phyloP scores from a whole-genome alignment of 192 early-diverging fungal genomes.

The Entophlyctis helioformis region DNA sequence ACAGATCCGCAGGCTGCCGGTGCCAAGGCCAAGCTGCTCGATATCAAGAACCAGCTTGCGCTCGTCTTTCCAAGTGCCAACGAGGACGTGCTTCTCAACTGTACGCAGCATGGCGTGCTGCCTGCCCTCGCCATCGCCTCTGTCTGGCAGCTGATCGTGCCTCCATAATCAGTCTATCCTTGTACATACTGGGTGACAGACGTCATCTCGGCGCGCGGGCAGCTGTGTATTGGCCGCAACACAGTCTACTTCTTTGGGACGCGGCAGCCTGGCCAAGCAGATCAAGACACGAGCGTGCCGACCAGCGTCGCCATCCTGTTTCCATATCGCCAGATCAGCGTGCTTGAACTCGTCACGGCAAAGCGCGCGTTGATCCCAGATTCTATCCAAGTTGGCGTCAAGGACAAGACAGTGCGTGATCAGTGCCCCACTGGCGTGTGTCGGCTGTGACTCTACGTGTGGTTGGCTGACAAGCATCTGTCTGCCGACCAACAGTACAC shows the following conservation, averaged over 20 bases:
- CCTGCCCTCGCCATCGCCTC: background rate
- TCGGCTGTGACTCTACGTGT: no score
- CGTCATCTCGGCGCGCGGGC: slow-evolving; percentile 16
- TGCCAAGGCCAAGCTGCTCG: slow-evolving; percentile 11
- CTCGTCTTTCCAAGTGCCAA: slow-evolving; percentile 19
- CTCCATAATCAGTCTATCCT: slow-evolving; percentile 17
- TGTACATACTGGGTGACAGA: slow-evolving; percentile 28
- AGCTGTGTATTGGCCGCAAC: slow-evolving; percentile 30
- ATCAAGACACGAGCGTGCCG: background rate
- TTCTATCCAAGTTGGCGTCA: slow-evolving; percentile 25
- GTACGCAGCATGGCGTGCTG: slow-evolving; percentile 10
- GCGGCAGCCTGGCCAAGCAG: background rate
- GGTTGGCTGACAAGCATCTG: no score
- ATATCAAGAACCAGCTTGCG: slow-evolving; percentile 14
- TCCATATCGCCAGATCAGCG: slow-evolving; percentile 21
- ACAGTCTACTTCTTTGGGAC: slow-evolving; percentile 17
- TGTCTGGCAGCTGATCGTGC: background rate
- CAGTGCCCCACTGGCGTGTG: no score
- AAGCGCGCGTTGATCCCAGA: slow-evolving; percentile 32
- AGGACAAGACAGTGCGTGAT: slow-evolving; percentile 14
- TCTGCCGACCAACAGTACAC: slow-evolving; percentile 21
- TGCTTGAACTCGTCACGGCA: slow-evolving; percentile 24
- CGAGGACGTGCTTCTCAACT: slow-evolving; percentile 30
- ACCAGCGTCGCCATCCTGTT: slow-evolving; percentile 3
- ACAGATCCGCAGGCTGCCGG: slow-evolving; percentile 27